These are phyloP conservation scores for Gonapodya prolifera DNA, from an alignment of 192 early-diverging fungal species.

Conservation along the genomic window DNA sequence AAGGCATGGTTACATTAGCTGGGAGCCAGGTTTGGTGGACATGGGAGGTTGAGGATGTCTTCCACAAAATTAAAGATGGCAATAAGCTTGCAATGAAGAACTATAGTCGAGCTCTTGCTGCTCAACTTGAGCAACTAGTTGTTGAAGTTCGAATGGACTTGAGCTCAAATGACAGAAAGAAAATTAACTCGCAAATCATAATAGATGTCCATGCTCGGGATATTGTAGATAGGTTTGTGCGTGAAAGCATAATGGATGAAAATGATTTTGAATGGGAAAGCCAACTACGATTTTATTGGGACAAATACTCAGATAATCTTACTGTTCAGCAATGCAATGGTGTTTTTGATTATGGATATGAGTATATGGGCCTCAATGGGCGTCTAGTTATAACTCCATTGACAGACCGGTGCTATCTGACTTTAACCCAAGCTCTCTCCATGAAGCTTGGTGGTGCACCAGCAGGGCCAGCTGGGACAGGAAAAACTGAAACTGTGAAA, in stretches of 20 bases:
- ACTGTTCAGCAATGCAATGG: slow-evolving; percentile 48
- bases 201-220: slow-evolving; percentile 53
- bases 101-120: slow-evolving; percentile 42
- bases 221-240: slow-evolving; percentile 50
- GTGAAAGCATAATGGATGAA: slow-evolving; percentile 35
- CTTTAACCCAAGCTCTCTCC: slow-evolving; percentile 45
- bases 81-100: slow-evolving; percentile 50
- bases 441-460: slow-evolving; percentile 54
- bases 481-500: slow-evolving; percentile 51
- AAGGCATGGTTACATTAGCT: slow-evolving; percentile 44
- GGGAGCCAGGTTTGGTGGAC: slow-evolving; percentile 58
- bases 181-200: slow-evolving; percentile 50
- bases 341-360: slow-evolving; percentile 49
- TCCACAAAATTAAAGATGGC: slow-evolving; percentile 6
- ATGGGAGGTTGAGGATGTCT: slow-evolving; percentile 28
- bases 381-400: slow-evolving; percentile 50
- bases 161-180: slow-evolving; percentile 43
- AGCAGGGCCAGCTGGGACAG: slow-evolving; percentile 40
- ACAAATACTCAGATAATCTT: slow-evolving; percentile 49
- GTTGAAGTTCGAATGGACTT: slow-evolving; percentile 47
- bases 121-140: slow-evolving; percentile 42
- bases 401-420: slow-evolving; percentile 47
- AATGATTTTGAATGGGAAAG: slow-evolving; percentile 55
- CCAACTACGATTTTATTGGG: slow-evolving; percentile 54
- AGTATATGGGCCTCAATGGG: slow-evolving; percentile 51